Base-by-base conservation (phyloP, 2,329 filamentous ascomycete species). In the Coniochaeta sp. region DNA sequence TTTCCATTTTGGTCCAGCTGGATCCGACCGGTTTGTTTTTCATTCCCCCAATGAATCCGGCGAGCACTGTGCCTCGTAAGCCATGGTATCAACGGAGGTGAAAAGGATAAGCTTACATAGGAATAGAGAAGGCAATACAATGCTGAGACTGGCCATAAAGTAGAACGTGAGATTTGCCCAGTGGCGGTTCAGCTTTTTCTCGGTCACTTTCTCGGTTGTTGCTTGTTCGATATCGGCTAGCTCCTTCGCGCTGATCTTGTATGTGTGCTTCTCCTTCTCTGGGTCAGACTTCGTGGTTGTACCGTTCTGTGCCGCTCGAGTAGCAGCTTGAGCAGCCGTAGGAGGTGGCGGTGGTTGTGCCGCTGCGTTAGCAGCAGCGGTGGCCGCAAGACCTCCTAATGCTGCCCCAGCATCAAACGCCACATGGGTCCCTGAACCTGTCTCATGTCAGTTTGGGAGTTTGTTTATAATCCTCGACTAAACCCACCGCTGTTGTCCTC, bases 131-230 rank as follows among this genome's bases (percentile, higher is more conserved):
- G 38, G 38, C 9, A 42, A 13, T 18, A 42, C n/a, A n/a, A 42
- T 14, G 38, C 38, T 42, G 38, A 42, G 38, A 26, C 38, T 42
- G 22, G 38, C 38, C 38, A 42, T 42, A 22, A 42, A 42, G 38
- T 42, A 42, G n/a, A 42, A 42, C 5, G 38, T 42, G 3, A 42
- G 13, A n/a, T 42, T 42, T 3, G 38, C 38, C 38, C 38, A 42
- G 38, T 42, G 38, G n/a, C 38, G 38, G 38, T 42, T 42, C 6
- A 42, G 38, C 20, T 42, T 42, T 13, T 42, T 42, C 38, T 42
- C 38, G 20, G 38, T 42, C 18, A 26, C 18, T 24, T 42, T 42
- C 38, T 42, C 38, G 8, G 20, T n/a, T 12, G 38, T 42, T 6
- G 20, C 38, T 24, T 42, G 18, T 24, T 42, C 38, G n/a, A 42